Percentiles rank a stretch among this genome's conserved stretches.
Conservation (phyloP, 2,329 filamentous ascomycete genomes). For the Colletotrichum navitas region DNA sequence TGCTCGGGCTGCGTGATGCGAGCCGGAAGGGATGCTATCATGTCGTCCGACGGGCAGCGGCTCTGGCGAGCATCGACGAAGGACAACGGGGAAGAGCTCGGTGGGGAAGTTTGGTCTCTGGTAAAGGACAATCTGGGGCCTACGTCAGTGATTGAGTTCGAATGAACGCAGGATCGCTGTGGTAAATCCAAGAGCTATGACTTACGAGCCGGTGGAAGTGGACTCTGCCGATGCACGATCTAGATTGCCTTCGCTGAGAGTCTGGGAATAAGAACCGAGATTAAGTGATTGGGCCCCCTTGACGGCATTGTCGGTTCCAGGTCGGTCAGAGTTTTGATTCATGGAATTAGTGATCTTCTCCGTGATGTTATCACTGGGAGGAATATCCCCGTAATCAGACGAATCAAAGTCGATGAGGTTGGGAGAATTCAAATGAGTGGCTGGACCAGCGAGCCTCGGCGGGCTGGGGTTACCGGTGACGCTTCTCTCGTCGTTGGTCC, state of each 20-base stretch:
- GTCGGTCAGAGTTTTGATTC: neutral
- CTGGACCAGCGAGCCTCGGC: neutral
- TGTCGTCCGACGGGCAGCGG: neutral
- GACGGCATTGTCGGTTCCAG: neutral
- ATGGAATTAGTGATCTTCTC: neutral
- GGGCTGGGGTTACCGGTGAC: neutral
- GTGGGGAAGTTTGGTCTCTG: neutral
- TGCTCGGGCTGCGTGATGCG: constrained; percentile 7
- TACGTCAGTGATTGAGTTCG: neutral
- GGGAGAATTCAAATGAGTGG: neutral
- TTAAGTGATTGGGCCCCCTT: neutral
- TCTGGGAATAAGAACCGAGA: neutral
- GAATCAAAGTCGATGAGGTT: constrained; percentile 33
- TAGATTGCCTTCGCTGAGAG: neutral
- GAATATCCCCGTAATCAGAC: neutral
- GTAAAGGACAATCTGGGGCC: neutral
- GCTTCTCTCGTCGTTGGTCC: constrained; percentile 15
- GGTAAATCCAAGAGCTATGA: neutral
- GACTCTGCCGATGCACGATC: neutral
- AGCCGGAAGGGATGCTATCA: neutral
- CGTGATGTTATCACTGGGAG: no score
- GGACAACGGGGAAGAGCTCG: neutral
- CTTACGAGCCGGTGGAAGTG: neutral
- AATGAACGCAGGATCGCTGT: neutral
- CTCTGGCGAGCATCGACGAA: constrained; percentile 21